These are phyloP conservation scores for Arthrobotrys iridis DNA, from an alignment of 2,329 filamentous ascomycete species.

Conservation along the genomic window DNA sequence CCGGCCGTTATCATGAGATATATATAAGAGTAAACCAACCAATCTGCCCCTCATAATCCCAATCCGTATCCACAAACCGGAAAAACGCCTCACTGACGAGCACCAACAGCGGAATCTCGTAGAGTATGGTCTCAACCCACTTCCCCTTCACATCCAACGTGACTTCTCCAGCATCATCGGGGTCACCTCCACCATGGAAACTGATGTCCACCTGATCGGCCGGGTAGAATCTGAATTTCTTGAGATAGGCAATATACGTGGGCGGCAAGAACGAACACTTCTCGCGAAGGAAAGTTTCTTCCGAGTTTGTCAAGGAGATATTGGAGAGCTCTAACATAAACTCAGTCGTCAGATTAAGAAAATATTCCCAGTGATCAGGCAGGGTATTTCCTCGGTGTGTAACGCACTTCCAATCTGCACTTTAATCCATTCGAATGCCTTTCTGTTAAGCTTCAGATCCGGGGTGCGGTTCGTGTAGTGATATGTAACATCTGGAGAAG, in stretches of 20 bases:
- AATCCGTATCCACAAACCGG: conserved; percentile 92
- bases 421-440: conserved; percentile 85
- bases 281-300: conserved; percentile 79
- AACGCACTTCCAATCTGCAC: conserved; percentile 79
- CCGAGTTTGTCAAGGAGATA: conserved; percentile 79
- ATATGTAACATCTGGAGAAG: conserved; percentile 77
- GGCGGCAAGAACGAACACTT: conserved; percentile 82
- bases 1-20: too few relatives aligned
- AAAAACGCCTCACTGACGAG: conserved; percentile 97
- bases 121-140: conserved; percentile 96
- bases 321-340: conserved; percentile 78
- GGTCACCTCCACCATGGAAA: conserved; percentile 73
- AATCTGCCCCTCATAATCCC: conserved; percentile 87
- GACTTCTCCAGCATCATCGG: conserved; percentile 77
- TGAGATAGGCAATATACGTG: conserved; percentile 82
- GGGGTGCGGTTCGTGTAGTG: conserved; percentile 95
- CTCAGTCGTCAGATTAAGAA: not conserved
- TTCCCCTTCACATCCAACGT: conserved; percentile 79
- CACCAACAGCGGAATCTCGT: conserved; percentile 93
- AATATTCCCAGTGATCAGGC: not conserved
- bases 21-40: conserved; percentile 71
- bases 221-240: conserved; percentile 81
- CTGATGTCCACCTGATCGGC: conserved; percentile 78
- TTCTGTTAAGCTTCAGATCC: conserved; percentile 86
- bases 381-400: not conserved